A percentile compares a stretch with the other conserved stretches of the same genome.
These are phyloP conservation scores for Ceratobasidium sp. DNA, from an alignment of 1,284 basidiomycete genomes.

Conservation along the genomic window DNA sequence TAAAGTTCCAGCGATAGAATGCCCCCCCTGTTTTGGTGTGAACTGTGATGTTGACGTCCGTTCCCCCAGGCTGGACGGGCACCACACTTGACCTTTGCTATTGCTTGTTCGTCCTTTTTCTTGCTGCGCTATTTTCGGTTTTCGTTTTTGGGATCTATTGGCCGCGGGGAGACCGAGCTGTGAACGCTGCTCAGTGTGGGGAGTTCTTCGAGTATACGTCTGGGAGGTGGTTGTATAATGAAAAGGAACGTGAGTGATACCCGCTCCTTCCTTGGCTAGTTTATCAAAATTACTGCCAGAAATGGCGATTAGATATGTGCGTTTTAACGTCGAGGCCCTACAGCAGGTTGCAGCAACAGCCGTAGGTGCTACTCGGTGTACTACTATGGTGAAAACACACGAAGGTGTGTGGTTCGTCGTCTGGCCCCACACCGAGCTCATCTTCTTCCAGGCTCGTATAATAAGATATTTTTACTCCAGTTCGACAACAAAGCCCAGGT, in stretches of 20 bases:
- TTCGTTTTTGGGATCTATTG: conserved; percentile 3
- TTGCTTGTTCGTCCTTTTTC: conserved; percentile 8
- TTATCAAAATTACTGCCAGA: conserved; percentile 18
- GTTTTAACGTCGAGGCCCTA: conserved; percentile 49
- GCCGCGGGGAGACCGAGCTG: background rate
- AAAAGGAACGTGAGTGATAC: conserved; percentile 44
- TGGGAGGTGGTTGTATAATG: conserved; percentile 51
- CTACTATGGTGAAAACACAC: conserved; percentile 48
- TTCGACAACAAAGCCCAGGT: conserved; percentile 54
- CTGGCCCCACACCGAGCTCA: background rate
- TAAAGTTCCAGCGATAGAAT: background rate
- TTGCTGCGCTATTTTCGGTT: conserved; percentile 9
- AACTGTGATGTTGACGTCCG: background rate
- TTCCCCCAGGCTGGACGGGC: background rate
- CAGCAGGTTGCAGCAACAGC: conserved; percentile 47
- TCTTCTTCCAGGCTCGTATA: conserved; percentile 49
- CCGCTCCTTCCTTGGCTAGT: background rate
- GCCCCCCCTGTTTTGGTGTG: background rate
- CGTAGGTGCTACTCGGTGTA: conserved; percentile 45
- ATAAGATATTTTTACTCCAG: conserved; percentile 54
- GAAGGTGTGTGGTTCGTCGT: conserved; percentile 46
- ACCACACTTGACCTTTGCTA: background rate
- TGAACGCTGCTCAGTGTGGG: background rate
- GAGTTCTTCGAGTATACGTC: conserved; percentile 48
- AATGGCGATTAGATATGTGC: conserved; percentile 46